Evolutionary conservation across 192 early-diverging fungal species (phyloP).

Genomic region (Cladochytrium replicatum): DNA sequence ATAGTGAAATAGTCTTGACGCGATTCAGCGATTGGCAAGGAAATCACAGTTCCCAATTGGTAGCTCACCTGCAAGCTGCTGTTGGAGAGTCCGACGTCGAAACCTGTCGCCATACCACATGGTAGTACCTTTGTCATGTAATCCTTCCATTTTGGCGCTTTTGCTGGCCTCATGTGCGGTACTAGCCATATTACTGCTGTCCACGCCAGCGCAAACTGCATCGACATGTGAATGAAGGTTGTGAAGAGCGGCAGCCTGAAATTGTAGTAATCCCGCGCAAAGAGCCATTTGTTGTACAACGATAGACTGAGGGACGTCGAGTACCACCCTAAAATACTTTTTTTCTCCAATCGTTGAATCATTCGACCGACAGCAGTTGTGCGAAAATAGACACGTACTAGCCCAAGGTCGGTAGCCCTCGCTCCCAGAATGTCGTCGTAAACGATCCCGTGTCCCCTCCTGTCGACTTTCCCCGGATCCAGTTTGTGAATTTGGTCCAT

Average conservation of each 20-base stretch:
- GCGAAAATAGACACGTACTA: no score
- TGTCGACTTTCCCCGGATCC: no score
- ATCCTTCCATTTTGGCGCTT: constrained; percentile 39
- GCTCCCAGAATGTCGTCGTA: no score
- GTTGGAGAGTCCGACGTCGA: constrained; percentile 90
- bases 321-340: constrained; percentile 57
- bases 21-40: constrained; percentile 1
- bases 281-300: constrained; percentile 93
- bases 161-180: constrained; percentile 51
- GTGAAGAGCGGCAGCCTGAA: constrained; percentile 84
- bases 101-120: constrained; percentile 74
- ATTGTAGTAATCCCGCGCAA: constrained; percentile 67
- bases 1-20: constrained; percentile 65
- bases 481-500: no score
- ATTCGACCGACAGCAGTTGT: no score
- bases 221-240: constrained; percentile 71
- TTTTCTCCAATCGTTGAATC: no score
- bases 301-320: constrained; percentile 64
- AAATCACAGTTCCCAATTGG: not conserved
- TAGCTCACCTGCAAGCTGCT: constrained; percentile 54
- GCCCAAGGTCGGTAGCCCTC: no score
- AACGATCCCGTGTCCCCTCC: no score
- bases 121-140: constrained; percentile 69
- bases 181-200: constrained; percentile 37
- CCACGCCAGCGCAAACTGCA: constrained; percentile 60